These are phyloP conservation scores for Phylloporus gajari DNA, from an alignment of 1,284 basidiomycete species.

Conservation along the genomic window DNA sequence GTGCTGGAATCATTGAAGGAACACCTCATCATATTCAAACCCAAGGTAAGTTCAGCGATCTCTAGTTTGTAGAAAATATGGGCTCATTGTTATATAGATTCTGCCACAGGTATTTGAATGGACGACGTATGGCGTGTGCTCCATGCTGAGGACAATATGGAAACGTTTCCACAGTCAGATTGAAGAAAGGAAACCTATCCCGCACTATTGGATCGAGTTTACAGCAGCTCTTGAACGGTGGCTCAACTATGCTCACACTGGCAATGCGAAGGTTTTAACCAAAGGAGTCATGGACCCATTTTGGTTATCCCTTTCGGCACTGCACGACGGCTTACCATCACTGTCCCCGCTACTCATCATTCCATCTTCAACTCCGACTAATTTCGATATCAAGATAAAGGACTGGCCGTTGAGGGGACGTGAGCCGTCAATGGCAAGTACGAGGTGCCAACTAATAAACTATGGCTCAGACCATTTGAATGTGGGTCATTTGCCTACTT, in stretches of 20 bases:
- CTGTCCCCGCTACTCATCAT: not conserved
- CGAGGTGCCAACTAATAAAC: not conserved
- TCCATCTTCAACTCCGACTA: not conserved
- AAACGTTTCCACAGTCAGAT: not conserved
- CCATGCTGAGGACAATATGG: conserved; percentile 6
- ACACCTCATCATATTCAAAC: conserved; percentile 5
- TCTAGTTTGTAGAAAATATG: not conserved
- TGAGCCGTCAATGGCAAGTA: not conserved
- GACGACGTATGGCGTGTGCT: conserved; percentile 10
- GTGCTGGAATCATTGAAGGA: conserved; percentile 1
- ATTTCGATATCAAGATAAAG: not conserved
- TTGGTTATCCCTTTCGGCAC: conserved; percentile 5
- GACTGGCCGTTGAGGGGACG: not conserved
- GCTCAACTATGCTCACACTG: conserved; percentile 15
- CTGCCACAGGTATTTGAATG: conserved; percentile 8
- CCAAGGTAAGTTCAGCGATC: not conserved
- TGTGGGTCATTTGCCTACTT: not conserved
- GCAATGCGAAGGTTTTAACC: conserved; percentile 12
- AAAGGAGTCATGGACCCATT: conserved; percentile 18
- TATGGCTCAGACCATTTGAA: not conserved
- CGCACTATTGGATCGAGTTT: conserved; percentile 11
- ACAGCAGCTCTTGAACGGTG: conserved; percentile 9
- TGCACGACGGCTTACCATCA: conserved; percentile 10
- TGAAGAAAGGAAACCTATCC: not conserved
- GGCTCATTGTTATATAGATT: not conserved